A percentile compares a stretch with the other conserved stretches of the same genome.
Evolutionary conservation across 192 early-diverging fungal genomes (phyloP).

Genomic region (Rhizoclosmatium globosum): DNA sequence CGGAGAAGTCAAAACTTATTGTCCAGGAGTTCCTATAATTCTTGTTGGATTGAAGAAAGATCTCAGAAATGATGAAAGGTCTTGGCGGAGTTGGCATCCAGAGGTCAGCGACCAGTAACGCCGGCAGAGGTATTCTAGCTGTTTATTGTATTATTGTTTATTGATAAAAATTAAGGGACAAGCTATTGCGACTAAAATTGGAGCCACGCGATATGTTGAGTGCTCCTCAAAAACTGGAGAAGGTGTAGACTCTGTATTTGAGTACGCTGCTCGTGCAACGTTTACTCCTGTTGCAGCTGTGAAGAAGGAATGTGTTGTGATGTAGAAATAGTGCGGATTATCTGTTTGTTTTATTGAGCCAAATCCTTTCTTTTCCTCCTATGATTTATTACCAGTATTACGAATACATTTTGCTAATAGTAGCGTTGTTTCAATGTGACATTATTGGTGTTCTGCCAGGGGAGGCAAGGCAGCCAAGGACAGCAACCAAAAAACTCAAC

Average conservation of each 20-base stretch:
- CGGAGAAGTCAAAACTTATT: conserved; percentile 31
- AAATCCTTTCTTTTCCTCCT: too few relatives aligned
- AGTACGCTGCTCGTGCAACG: conserved; percentile 79
- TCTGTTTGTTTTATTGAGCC: too few relatives aligned
- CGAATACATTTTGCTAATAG: too few relatives aligned
- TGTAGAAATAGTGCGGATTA: too few relatives aligned
- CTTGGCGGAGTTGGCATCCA: conserved; percentile 2
- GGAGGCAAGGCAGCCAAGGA: too few relatives aligned
- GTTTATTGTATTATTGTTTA: not conserved
- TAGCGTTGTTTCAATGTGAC: too few relatives aligned
- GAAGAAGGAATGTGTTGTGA: not conserved
- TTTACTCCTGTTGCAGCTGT: not conserved
- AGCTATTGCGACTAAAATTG: conserved; percentile 74
- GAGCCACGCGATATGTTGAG: conserved; percentile 85
- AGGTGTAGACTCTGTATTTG: conserved; percentile 88
- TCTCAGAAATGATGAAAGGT: conserved; percentile 22
- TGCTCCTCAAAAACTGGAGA: conserved; percentile 83
- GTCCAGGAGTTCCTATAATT: conserved; percentile 32
- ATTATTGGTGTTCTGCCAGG: too few relatives aligned
- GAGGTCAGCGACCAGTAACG: conserved; percentile 15
- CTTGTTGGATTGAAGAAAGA: conserved; percentile 44
- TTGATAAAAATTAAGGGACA: conserved; percentile 55
- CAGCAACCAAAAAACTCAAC: too few relatives aligned
- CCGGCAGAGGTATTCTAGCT: not conserved
- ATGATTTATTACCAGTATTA: too few relatives aligned